Evolutionary conservation across 192 early-diverging fungal genomes (phyloP), one percentile per base, ranked within the genome.

Genomic region (Linnemannia hyalina): DNA sequence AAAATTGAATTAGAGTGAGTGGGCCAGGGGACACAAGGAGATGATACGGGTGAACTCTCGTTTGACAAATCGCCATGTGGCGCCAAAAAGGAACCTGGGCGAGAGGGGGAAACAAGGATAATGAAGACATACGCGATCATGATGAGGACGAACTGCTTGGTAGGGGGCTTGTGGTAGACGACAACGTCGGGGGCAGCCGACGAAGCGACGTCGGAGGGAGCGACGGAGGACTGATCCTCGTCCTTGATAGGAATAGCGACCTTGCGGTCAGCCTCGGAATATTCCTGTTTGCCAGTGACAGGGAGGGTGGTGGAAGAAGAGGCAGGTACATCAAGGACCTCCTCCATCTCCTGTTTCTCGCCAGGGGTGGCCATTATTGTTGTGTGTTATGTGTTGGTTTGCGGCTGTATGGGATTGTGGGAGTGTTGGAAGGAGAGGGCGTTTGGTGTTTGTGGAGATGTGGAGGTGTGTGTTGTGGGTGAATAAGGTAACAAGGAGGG

Each of bases 101-200:
- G 13, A 22, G 38, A 10, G 74, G 18, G 18, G 18, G 2, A 18
- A 22, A 52, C 18, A 52, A 23, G 38, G 22, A 49, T 7, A 63
- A 38, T 36, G 47, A 3, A 71, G 15, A 83, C 82, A 4, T 78
- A 78, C 82, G 76, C 77, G 52, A 85, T 80, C 83, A 85, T 80
- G 54, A 85, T 77, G 20, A 85, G 73, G 18, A 80, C 70, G 68
- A 85, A 85, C 60, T 85, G 83, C 42, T 38, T 85, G 22, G 78
- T 36, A 38, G 83, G 83, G n/a, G 83, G 83, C 52, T 85, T 85
- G 36, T 85, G 78, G 49, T 70, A 85, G 38, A 85, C 38, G 1
- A 72, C 54, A 2, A 80, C 68, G 13, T 60, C 65, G 4, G 76
- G 23, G 13, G 69, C 29, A 18, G 60, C 46, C 23, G 71, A 22